phyloP scores from a whole-genome alignment of 139 green algal species.

The Coccomyxa sp. region DNA sequence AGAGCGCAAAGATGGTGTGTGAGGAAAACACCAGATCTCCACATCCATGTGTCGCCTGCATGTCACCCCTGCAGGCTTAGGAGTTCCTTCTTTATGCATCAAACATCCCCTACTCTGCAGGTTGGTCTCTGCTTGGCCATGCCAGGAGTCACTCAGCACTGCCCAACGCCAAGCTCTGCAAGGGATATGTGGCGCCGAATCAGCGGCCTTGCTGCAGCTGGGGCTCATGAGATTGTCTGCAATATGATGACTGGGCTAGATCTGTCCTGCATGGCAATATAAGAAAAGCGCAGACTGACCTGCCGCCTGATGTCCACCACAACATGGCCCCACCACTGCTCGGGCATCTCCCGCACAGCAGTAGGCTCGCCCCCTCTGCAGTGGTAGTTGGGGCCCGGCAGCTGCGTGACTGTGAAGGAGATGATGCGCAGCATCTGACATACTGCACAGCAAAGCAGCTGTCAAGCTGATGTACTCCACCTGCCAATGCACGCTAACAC shows the following conservation, averaged over 20 bases:
- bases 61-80: background rate
- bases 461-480: background rate
- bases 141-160: no score
- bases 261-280: no score
- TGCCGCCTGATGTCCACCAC: conserved; percentile 60
- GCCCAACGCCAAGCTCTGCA: no score
- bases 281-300: no score
- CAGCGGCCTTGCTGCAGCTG: no score
- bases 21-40: conserved; percentile 92
- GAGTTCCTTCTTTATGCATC: no score
- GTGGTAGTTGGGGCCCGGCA: conserved; percentile 86
- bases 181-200: no score
- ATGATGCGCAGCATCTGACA: conserved; percentile 87
- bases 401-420: conserved; percentile 80
- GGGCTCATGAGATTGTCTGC: no score
- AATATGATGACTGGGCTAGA: no score
- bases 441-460: conserved; percentile 23
- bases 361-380: conserved; percentile 58
- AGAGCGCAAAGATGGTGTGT: conserved; percentile 77
- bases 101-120: no score
- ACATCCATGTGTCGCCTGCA: conserved; percentile 64
- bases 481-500: no score
- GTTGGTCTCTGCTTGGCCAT: no score
- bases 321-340: conserved; percentile 69
- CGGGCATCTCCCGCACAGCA: conserved; percentile 50